Percentiles rank a stretch among this genome's conserved stretches.
Conservation (phyloP, 805 yeast species). For the Crinitomyces ghanaensis region DNA sequence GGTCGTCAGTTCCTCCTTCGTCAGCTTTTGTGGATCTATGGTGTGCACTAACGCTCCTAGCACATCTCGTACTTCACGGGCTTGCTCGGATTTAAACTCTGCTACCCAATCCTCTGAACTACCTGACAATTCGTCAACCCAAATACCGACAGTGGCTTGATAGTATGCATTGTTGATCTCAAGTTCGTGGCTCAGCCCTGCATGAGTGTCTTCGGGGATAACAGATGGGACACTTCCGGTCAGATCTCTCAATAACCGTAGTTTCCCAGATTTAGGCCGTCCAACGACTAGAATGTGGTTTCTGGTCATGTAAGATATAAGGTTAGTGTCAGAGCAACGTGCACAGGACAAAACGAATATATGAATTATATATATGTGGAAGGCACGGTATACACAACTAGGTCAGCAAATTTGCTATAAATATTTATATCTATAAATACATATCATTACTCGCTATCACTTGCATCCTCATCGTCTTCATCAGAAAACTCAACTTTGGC, state of each 20-base stretch:
- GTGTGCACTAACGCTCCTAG: conserved; percentile 28
- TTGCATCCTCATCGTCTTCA: too few species aligned
- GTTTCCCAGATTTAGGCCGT: neutral
- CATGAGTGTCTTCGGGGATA: conserved; percentile 15
- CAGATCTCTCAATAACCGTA: conserved; percentile 14
- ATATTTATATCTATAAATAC: too few species aligned
- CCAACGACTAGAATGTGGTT: conserved; percentile 2
- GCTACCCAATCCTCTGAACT: conserved; percentile 20
- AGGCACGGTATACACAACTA: too few species aligned
- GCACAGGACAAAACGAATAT: too few species aligned
- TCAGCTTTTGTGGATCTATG: conserved; percentile 12
- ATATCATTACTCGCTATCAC: too few species aligned
- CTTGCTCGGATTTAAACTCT: conserved; percentile 24
- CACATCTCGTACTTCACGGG: conserved; percentile 28
- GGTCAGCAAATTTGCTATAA: too few species aligned
- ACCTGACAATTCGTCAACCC: conserved; percentile 26
- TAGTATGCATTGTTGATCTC: conserved; percentile 25
- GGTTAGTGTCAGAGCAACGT: too few species aligned
- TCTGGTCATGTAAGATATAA: too few species aligned
- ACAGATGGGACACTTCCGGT: conserved; percentile 19
- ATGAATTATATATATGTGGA: too few species aligned
- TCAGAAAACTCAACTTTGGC: too few species aligned
- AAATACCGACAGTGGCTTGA: conserved; percentile 23
- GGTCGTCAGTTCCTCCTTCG: conserved; percentile 8
- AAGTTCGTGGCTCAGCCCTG: conserved; percentile 21